Evolutionary conservation across 2,329 filamentous ascomycete genomes (phyloP).

Genomic region (Cadophora sp.): DNA sequence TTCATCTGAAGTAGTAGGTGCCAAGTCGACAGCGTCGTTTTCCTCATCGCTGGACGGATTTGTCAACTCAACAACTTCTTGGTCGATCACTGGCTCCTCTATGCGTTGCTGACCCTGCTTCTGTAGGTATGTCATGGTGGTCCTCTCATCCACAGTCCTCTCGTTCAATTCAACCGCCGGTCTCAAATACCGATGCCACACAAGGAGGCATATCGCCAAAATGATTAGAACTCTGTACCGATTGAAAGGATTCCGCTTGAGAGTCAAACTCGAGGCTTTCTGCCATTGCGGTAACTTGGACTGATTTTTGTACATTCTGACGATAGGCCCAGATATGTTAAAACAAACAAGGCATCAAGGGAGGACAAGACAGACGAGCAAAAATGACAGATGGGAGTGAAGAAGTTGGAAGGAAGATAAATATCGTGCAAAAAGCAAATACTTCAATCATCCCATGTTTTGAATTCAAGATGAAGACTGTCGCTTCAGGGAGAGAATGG

Average conservation of each 20-base stretch:
- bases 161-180: not conserved
- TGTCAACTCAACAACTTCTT: too few relatives aligned
- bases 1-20: too few relatives aligned
- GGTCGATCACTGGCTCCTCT: not conserved
- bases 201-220: conserved; percentile 13
- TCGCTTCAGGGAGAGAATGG: too few relatives aligned
- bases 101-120: not conserved
- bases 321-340: not conserved
- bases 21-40: not conserved
- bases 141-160: not conserved
- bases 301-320: conserved; percentile 17
- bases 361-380: too few relatives aligned
- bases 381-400: not conserved
- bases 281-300: conserved; percentile 23
- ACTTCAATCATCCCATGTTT: not conserved
- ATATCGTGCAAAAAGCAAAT: not conserved
- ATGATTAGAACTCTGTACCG: conserved; percentile 8
- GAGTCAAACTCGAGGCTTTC: not conserved
- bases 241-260: not conserved
- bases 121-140: not conserved
- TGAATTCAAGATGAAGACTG: too few relatives aligned
- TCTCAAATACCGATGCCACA: conserved; percentile 14
- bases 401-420: not conserved
- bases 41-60: not conserved
- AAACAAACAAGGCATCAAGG: not conserved